Conservation (phyloP, 1,284 basidiomycete genomes). For the Moesziomyces parantarcticus region DNA sequence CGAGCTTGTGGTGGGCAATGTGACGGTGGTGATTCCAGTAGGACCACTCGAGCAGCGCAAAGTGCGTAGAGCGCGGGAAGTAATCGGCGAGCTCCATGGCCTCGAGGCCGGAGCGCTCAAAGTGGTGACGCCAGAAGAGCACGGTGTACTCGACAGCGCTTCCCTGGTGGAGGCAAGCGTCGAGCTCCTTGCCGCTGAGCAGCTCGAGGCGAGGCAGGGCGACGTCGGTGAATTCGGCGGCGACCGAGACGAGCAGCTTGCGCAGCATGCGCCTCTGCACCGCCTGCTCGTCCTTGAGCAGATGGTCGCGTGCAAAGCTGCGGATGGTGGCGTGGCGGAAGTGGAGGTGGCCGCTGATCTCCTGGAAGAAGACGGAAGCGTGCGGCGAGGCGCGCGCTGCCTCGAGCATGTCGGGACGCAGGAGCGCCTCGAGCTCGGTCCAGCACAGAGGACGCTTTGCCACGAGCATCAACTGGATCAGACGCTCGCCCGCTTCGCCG, state of each 20-base stretch:
- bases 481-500: constrained; percentile 3
- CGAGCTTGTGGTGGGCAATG: background rate
- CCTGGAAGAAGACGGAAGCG: constrained; percentile 2
- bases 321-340: constrained; percentile 9
- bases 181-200: constrained; percentile 16
- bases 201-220: constrained; percentile 22
- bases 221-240: constrained; percentile 45
- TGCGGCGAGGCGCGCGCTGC: constrained; percentile 1
- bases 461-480: constrained; percentile 4
- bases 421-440: constrained; percentile 4
- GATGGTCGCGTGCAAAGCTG: constrained; percentile 3
- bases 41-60: constrained; percentile 13
- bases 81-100: background rate
- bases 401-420: constrained; percentile 2
- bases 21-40: constrained; percentile 7
- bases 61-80: constrained; percentile 9
- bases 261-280: constrained; percentile 18
- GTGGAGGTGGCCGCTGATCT: constrained; percentile 3
- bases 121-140: constrained; percentile 10
- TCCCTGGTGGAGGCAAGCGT: constrained; percentile 27
- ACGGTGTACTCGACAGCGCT: constrained; percentile 7
- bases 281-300: constrained; percentile 2
- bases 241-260: constrained; percentile 42
- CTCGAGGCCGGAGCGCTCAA: constrained; percentile 7
- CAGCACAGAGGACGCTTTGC: constrained; percentile 3